Conservation (phyloP, 129 eudicot species). For the Dittrichia graveolens region DNA sequence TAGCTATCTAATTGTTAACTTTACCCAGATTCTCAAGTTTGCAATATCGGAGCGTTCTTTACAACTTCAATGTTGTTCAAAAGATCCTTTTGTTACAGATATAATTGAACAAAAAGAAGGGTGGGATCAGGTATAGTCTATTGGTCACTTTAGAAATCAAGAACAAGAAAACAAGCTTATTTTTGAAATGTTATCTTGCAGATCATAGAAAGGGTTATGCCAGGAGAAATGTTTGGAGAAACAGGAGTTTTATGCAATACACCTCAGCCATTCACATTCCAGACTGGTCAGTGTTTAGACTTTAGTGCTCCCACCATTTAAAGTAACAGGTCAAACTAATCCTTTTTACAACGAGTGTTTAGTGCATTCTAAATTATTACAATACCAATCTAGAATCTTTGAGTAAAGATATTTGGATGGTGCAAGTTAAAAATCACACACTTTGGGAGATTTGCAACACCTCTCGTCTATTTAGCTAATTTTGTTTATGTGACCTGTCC, state of each 20-base stretch:
- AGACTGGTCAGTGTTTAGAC: too few relatives aligned
- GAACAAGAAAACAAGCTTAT: slow-evolving; percentile 13
- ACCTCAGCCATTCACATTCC: slow-evolving; percentile 78
- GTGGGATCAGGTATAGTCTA: slow-evolving; percentile 44
- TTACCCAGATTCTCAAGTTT: too few relatives aligned
- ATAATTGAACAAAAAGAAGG: slow-evolving; percentile 48
- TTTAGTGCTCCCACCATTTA: too few relatives aligned
- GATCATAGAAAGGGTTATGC: slow-evolving; percentile 55
- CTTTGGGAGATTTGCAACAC: background rate
- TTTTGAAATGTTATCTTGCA: slow-evolving; percentile 30
- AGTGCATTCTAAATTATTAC: background rate
- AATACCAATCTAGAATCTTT: background rate
- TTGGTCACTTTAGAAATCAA: background rate
- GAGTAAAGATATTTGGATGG: background rate
- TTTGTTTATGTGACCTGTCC: background rate
- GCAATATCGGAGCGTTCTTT: too few relatives aligned
- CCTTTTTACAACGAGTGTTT: slow-evolving; percentile 63
- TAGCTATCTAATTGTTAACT: too few relatives aligned
- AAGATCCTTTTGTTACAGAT: too few relatives aligned
- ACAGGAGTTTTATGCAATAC: slow-evolving; percentile 70
- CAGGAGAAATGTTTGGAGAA: slow-evolving; percentile 85
- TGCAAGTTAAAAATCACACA: too few relatives aligned
- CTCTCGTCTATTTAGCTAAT: background rate
- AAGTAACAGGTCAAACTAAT: too few relatives aligned
- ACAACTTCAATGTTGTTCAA: too few relatives aligned